phyloP scores from a whole-genome alignment of 2,329 filamentous ascomycete genomes.

The Claviceps digitariae region DNA sequence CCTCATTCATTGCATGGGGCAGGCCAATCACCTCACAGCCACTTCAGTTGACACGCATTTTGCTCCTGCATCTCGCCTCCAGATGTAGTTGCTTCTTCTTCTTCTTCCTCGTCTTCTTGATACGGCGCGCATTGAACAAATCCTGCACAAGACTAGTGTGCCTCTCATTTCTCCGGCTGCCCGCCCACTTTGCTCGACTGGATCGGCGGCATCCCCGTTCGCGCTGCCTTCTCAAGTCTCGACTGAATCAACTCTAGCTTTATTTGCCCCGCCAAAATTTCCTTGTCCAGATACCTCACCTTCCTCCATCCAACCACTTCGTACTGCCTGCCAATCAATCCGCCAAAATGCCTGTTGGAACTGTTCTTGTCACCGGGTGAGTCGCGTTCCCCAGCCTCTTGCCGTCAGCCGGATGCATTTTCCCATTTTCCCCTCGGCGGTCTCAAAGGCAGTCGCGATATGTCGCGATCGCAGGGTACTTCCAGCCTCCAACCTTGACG shows the following conservation, averaged over 20 bases:
- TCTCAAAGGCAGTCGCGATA: neutral
- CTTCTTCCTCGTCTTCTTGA: neutral
- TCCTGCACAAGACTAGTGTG: neutral
- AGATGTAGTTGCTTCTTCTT: neutral
- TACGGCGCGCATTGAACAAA: neutral
- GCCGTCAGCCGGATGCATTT: neutral
- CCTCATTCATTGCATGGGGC: neutral
- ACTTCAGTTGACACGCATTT: neutral
- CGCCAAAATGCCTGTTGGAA: slow-evolving; percentile 60
- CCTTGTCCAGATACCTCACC: slow-evolving; percentile 7
- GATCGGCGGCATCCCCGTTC: neutral
- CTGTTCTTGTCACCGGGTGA: slow-evolving; percentile 86
- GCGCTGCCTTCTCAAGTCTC: neutral
- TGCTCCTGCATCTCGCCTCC: too few species aligned
- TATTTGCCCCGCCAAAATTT: slow-evolving; percentile 7
- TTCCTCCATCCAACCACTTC: neutral
- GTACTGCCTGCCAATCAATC: neutral
- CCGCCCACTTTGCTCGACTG: neutral
- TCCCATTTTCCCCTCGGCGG: neutral
- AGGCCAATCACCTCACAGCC: neutral
- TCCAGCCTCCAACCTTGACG: neutral
- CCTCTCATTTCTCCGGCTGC: neutral
- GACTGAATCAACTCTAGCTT: neutral
- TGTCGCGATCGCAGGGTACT: neutral
- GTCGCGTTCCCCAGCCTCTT: neutral